Evolutionary conservation across 2,329 filamentous ascomycete genomes (phyloP).

Genomic region (Ascochyta fabae): DNA sequence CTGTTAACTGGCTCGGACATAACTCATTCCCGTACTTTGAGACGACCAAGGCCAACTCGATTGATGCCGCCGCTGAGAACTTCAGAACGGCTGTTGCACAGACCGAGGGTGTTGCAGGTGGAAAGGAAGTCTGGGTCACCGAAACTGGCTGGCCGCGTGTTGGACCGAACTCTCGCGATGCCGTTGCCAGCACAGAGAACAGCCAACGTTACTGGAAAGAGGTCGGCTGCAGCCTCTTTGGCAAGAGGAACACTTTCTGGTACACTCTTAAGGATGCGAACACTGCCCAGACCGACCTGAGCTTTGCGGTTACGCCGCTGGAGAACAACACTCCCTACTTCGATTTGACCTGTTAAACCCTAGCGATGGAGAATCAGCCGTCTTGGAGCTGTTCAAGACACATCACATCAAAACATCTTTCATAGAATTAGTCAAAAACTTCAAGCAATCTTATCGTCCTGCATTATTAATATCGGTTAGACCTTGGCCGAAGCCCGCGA

Average conservation of each 20-base stretch:
- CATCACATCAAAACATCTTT: too few relatives aligned
- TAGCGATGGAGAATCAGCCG: background rate
- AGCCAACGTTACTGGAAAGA: slow-evolving; percentile 36
- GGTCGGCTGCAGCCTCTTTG: slow-evolving; percentile 39
- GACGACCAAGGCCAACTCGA: slow-evolving; percentile 60
- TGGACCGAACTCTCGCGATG: slow-evolving; percentile 32
- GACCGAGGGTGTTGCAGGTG: slow-evolving; percentile 64
- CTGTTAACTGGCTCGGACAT: slow-evolving; percentile 78
- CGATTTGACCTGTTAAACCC: slow-evolving; percentile 56
- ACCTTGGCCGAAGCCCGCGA: too few relatives aligned
- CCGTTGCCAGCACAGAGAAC: slow-evolving; percentile 35
- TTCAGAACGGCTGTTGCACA: slow-evolving; percentile 70
- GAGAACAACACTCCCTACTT: slow-evolving; percentile 60
- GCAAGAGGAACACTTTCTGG: slow-evolving; percentile 38
- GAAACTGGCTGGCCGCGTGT: slow-evolving; percentile 79
- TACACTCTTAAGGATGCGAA: slow-evolving; percentile 50
- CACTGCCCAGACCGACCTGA: slow-evolving; percentile 46
- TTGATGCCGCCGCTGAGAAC: slow-evolving; percentile 67
- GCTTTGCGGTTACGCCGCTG: slow-evolving; percentile 63
- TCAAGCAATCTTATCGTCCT: too few relatives aligned
- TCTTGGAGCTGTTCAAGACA: too few relatives aligned
- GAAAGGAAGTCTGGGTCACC: slow-evolving; percentile 81
- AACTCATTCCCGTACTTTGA: slow-evolving; percentile 90
- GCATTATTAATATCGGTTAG: too few relatives aligned
- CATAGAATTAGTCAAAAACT: too few relatives aligned